A percentile compares a stretch with the other conserved stretches of the same genome.
phyloP scores from a whole-genome alignment of 768 basidiomycete genomes.

The Amanita muscaria region DNA sequence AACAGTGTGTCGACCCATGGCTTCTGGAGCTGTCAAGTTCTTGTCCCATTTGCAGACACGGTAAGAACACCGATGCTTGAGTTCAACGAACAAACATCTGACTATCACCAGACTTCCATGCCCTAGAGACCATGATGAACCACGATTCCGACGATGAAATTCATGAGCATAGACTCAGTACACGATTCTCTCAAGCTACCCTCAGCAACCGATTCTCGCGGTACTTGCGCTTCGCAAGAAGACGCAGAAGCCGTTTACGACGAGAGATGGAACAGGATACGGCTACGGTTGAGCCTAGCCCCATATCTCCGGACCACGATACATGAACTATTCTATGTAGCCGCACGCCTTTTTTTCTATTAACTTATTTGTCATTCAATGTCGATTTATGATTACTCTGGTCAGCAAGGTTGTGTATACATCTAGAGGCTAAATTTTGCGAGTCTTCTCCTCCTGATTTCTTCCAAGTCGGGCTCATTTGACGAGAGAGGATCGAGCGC shows the following conservation, averaged over 20 bases:
- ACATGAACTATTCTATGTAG: too few relatives aligned
- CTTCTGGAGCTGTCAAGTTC: constrained; percentile 81
- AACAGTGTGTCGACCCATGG: constrained; percentile 89
- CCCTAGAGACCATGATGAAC: constrained; percentile 49
- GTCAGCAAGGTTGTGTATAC: neutral
- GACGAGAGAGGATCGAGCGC: constrained; percentile 33
- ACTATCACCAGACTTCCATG: constrained; percentile 52
- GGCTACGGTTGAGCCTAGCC: constrained; percentile 25
- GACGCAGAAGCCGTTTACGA: constrained; percentile 20
- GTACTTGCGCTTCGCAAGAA: constrained; percentile 45
- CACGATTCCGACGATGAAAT: constrained; percentile 18
- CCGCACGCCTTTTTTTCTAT: too few relatives aligned
- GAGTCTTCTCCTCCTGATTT: constrained; percentile 54
- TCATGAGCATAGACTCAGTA: constrained; percentile 3
- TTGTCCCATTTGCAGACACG: constrained; percentile 89
- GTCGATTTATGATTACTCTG: neutral
- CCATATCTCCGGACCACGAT: too few relatives aligned
- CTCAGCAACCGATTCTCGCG: constrained; percentile 43
- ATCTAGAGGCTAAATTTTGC: constrained; percentile 55
- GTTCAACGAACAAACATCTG: too few relatives aligned
- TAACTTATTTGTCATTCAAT: too few relatives aligned
- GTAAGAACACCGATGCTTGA: constrained; percentile 39
- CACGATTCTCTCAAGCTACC: constrained; percentile 11
- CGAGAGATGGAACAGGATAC: constrained; percentile 17
- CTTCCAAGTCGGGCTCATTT: too few relatives aligned